Evolutionary conservation across 1,139 yeast genomes (phyloP).

Genomic region (Lodderomyces beijingensis): DNA sequence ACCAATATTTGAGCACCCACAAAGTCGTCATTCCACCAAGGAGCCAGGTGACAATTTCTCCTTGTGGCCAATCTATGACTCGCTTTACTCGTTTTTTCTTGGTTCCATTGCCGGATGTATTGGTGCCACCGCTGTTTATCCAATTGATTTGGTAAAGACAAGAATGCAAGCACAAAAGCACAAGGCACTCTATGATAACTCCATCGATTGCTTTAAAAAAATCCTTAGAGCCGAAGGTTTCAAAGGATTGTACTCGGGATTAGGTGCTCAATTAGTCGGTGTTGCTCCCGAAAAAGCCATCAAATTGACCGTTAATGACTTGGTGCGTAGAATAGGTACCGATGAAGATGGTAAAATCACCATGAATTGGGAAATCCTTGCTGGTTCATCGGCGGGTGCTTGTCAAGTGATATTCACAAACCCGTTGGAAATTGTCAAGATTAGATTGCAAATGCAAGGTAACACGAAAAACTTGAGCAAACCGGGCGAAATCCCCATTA

Average conservation of each 20-base stretch:
- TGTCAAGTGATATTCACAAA: slow-evolving; percentile 96
- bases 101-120: slow-evolving; percentile 97
- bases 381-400: slow-evolving; percentile 95
- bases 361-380: slow-evolving; percentile 68
- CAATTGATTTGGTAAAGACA: slow-evolving; percentile 93
- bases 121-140: slow-evolving; percentile 98
- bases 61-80: slow-evolving; percentile 66
- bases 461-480: slow-evolving; percentile 39
- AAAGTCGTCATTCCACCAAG: slow-evolving; percentile 27
- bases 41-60: slow-evolving; percentile 38
- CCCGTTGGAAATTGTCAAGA: slow-evolving; percentile 94
- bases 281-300: slow-evolving; percentile 99
- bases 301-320: slow-evolving; percentile 89
- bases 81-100: slow-evolving; percentile 79
- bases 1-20: slow-evolving; percentile 43
- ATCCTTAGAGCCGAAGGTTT: slow-evolving; percentile 77
- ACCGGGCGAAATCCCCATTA: slow-evolving; percentile 46
- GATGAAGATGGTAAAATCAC: slow-evolving; percentile 52
- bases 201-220: slow-evolving; percentile 80
- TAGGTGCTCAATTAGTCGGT: slow-evolving; percentile 92
- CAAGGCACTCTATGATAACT: slow-evolving; percentile 68
- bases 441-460: slow-evolving; percentile 93
- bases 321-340: slow-evolving; percentile 72
- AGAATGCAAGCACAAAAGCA: slow-evolving; percentile 95
- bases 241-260: slow-evolving; percentile 87